phyloP scores from a whole-genome alignment of 495 filamentous ascomycete genomes.

The Xylaria grammica region DNA sequence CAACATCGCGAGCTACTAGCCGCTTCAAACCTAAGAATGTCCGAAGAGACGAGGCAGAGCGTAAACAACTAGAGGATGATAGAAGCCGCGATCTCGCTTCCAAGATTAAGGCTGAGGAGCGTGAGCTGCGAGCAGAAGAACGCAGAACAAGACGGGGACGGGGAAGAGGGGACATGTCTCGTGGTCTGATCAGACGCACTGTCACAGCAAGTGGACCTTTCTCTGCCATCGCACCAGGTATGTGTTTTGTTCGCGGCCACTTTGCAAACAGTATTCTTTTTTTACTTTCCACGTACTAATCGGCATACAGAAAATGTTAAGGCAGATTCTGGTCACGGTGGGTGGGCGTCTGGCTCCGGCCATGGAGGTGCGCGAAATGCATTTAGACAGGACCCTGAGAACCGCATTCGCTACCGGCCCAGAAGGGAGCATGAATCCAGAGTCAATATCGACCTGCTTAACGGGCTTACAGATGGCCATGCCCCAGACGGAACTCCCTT shows the following conservation, averaged over 20 bases:
- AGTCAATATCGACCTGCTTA: constrained; percentile 51
- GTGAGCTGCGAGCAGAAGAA: constrained; percentile 41
- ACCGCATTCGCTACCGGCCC: constrained; percentile 30
- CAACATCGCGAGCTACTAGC: constrained; percentile 27
- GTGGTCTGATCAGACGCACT: constrained; percentile 41
- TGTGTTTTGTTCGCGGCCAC: constrained; percentile 8
- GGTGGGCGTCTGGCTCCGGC: constrained; percentile 38
- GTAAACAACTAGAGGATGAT: constrained; percentile 47
- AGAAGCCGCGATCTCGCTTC: constrained; percentile 32
- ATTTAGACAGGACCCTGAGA: constrained; percentile 15
- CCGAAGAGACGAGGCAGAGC: constrained; percentile 47
- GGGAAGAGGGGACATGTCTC: constrained; percentile 38
- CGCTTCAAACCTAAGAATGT: constrained; percentile 50
- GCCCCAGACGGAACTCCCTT: constrained; percentile 34
- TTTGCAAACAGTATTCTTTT: neutral
- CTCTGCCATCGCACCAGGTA: constrained; percentile 42
- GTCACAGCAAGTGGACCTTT: constrained; percentile 46
- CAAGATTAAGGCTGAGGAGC: constrained; percentile 37
- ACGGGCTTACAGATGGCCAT: constrained; percentile 34
- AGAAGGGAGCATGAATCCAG: constrained; percentile 38
- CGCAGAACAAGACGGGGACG: constrained; percentile 43
- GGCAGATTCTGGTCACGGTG: constrained; percentile 37
- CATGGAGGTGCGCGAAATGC: constrained; percentile 38
- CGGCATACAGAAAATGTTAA: constrained; percentile 32
- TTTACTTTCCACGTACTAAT: constrained; percentile 22